Evolutionary conservation across 768 basidiomycete species (phyloP).

Genomic region (Phaffia australis): DNA sequence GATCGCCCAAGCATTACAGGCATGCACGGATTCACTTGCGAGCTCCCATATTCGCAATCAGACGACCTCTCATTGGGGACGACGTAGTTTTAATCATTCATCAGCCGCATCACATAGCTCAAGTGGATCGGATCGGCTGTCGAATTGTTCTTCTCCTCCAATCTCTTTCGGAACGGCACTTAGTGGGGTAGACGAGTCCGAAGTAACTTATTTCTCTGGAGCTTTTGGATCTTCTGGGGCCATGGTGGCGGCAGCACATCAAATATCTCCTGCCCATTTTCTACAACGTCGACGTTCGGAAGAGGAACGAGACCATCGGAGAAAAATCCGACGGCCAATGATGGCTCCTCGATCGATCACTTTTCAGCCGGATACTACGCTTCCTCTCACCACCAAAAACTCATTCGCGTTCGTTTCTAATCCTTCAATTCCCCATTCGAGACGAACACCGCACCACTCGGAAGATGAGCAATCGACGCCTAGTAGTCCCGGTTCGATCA

Average conservation of each 20-base stretch:
- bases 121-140: not conserved
- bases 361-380: conserved; percentile 31
- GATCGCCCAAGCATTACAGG: conserved; percentile 55
- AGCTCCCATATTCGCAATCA: not conserved
- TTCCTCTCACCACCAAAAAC: conserved; percentile 9
- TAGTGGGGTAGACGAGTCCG: not conserved
- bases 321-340: conserved; percentile 41
- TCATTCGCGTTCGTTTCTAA: not conserved
- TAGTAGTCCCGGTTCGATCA: conserved; percentile 34
- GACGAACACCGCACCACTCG: not conserved
- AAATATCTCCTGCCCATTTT: conserved; percentile 13
- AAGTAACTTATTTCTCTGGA: conserved; percentile 3
- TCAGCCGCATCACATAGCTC: not conserved
- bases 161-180: not conserved
- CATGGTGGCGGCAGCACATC: not conserved
- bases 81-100: conserved; percentile 1
- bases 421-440: not conserved
- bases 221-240: not conserved
- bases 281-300: conserved; percentile 34
- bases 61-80: not conserved
- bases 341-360: conserved; percentile 47
- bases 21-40: conserved; percentile 44
- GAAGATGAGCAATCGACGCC: conserved; percentile 30
- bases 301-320: conserved; percentile 30
- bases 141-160: conserved; percentile 1